Evolutionary conservation across 371 early-diverging fungal genomes (phyloP).

Genomic region (Mortierella sp.): DNA sequence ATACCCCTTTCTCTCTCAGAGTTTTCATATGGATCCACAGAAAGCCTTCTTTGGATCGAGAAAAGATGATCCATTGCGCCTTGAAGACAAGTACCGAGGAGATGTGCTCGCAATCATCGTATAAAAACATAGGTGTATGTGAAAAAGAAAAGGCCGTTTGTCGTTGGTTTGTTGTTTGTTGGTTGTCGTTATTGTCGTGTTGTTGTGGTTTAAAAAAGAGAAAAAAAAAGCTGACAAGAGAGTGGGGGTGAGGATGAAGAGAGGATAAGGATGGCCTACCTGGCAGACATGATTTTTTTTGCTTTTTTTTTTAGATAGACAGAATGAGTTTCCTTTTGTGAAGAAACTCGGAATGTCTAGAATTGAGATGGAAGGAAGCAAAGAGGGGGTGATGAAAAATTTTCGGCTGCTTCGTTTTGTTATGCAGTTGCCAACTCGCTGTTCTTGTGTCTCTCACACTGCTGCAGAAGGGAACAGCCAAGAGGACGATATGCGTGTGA

Average conservation of each 20-base stretch:
- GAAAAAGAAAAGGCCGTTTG: not conserved
- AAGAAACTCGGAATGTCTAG: constrained; percentile 57
- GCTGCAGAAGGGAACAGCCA: not conserved
- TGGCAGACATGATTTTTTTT: constrained; percentile 60
- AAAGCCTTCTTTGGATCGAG: not conserved
- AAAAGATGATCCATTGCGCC: not conserved
- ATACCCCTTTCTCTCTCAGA: not conserved
- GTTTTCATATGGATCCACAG: not conserved
- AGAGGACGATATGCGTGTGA: not conserved
- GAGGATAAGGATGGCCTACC: constrained; percentile 34
- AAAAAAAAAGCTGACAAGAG: not conserved
- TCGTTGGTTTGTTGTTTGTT: not conserved
- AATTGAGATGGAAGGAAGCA: constrained; percentile 52
- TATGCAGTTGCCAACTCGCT: not conserved
- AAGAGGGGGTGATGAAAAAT: constrained; percentile 56
- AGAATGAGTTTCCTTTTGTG: constrained; percentile 44
- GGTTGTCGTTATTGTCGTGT: not conserved
- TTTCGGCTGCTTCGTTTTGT: constrained; percentile 23
- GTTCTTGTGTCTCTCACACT: not conserved
- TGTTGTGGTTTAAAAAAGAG: not conserved
- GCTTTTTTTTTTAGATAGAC: constrained; percentile 54
- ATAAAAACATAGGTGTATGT: not conserved
- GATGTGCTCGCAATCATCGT: not conserved
- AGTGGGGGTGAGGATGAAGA: not conserved
- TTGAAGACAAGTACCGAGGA: not conserved